Evolutionary conservation across 2,329 filamentous ascomycete species (phyloP), one percentile per base, ranked within the genome.

Genomic region (Knoxdaviesia capensis): DNA sequence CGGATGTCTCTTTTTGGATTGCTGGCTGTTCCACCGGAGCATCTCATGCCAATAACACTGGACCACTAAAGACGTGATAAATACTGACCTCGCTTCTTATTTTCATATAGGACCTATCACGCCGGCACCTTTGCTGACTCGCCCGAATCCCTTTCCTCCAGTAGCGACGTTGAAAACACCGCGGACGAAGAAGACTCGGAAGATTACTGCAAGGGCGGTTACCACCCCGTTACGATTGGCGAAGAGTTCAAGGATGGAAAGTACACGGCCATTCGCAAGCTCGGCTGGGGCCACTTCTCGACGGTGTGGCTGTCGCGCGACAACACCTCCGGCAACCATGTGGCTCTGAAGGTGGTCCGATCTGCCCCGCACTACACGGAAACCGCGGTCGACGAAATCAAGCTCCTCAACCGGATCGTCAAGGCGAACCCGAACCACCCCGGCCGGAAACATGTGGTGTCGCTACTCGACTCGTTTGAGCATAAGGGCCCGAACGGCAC

Each of bases 231-330:
- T 40, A 72, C 77, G 53, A 80, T 96, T 46, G 90, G 90, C 53
- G 90, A 98, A 64, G 81, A 86, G 55, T 96, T 94, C 72, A 96
- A 96, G 59, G 85, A 96, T 58, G 87, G 85, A 51, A 88, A 84
- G 64, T 98, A 98, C 63, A 90, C 87, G 10, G 78, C 96, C 45
- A 82, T 96, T 59, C 81, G 87, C 63, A 96, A 96, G 67, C 71
- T 96, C 42, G 88, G 88, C 51, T 96, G 88, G 88, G 90, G 90
- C 48, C 88, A 96, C 57, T 98, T 96, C 64, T 94, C 88, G n/a
- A 98, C 88, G 33, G 88, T 96, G 51, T 96, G 76, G 76, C 62
- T 80, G 39, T 79, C 75, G 48, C 64, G 81, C 59, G 88, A 96
- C 64, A 94, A 92, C 54, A 74, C 69, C 45, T 87, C 77, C 45